Evolutionary conservation across 2,329 filamentous ascomycete genomes (phyloP).

Genomic region (Monosporascus sp.): DNA sequence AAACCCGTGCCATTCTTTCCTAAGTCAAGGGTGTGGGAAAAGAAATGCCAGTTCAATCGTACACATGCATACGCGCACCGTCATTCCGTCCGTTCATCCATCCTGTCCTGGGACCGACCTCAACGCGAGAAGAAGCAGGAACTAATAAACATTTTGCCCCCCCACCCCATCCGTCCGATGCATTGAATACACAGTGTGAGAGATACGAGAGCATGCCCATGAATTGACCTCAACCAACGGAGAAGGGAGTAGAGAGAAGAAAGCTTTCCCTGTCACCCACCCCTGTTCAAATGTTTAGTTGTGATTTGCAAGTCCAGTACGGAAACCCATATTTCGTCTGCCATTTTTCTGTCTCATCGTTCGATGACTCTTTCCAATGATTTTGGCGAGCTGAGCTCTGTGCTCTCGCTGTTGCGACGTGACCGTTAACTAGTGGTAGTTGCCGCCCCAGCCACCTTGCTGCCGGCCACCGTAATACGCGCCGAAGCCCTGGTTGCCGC

Average conservation of each 20-base stretch:
- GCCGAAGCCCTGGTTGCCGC: slow-evolving; percentile 40
- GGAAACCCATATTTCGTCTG: neutral
- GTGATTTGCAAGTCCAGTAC: neutral
- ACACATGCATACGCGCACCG: neutral
- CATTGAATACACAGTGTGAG: neutral
- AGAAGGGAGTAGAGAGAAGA: slow-evolving; percentile 10
- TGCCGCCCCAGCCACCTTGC: slow-evolving; percentile 54
- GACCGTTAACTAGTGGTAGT: slow-evolving; percentile 42
- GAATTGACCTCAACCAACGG: neutral
- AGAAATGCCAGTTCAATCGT: neutral
- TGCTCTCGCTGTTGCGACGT: slow-evolving; percentile 3
- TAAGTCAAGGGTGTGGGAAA: too few relatives aligned
- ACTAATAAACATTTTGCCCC: neutral
- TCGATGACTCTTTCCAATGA: slow-evolving; percentile 6
- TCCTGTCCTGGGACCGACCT: neutral
- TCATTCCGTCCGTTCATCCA: neutral
- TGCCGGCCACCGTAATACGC: slow-evolving; percentile 42
- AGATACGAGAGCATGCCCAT: neutral
- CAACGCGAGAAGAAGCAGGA: neutral
- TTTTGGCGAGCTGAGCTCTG: slow-evolving; percentile 13
- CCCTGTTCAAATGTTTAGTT: neutral
- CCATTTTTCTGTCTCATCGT: slow-evolving; percentile 2
- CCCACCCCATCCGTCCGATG: neutral
- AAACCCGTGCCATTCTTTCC: too few relatives aligned
- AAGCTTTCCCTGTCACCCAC: slow-evolving; percentile 9